Conservation (phyloP, 2,329 filamentous ascomycete genomes). For the Colletotrichum orchidophilum region DNA sequence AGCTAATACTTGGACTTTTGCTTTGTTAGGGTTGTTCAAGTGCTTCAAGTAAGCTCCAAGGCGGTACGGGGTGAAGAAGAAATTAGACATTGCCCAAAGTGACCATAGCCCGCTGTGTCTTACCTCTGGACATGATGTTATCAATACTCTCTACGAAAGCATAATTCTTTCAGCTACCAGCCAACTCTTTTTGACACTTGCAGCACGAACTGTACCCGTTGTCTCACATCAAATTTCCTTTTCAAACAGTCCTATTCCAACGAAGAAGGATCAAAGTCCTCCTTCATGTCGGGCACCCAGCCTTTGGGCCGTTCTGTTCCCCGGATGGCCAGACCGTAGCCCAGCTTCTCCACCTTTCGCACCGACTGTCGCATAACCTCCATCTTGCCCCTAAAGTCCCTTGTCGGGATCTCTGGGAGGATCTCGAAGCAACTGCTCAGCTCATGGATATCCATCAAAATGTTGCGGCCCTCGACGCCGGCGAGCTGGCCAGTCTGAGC, state of each 20-base stretch:
- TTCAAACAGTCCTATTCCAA: neutral
- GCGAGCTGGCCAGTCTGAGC: constrained; percentile 73
- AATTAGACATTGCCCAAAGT: neutral
- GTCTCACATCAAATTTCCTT: neutral
- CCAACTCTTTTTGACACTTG: neutral
- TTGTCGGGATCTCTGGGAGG: constrained; percentile 67
- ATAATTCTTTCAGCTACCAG: neutral
- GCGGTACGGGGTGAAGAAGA: neutral
- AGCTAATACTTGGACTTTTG: neutral
- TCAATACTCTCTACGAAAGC: neutral
- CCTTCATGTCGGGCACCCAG: constrained; percentile 82
- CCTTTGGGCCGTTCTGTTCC: constrained; percentile 90
- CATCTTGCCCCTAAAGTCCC: constrained; percentile 79
- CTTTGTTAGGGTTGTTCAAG: neutral
- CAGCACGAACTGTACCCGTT: neutral
- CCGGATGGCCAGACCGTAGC: constrained; percentile 87
- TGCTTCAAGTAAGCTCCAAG: neutral
- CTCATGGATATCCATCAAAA: constrained; percentile 83
- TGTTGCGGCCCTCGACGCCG: constrained; percentile 57
- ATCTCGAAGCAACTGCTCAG: constrained; percentile 81
- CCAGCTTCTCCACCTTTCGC: constrained; percentile 89
- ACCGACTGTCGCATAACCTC: constrained; percentile 88
- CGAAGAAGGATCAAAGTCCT: constrained; percentile 34
- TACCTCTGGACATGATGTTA: neutral
- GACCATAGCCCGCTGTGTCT: neutral